Base-by-base conservation (phyloP, 768 basidiomycete species). In the Dioszegia aurantiaca region DNA sequence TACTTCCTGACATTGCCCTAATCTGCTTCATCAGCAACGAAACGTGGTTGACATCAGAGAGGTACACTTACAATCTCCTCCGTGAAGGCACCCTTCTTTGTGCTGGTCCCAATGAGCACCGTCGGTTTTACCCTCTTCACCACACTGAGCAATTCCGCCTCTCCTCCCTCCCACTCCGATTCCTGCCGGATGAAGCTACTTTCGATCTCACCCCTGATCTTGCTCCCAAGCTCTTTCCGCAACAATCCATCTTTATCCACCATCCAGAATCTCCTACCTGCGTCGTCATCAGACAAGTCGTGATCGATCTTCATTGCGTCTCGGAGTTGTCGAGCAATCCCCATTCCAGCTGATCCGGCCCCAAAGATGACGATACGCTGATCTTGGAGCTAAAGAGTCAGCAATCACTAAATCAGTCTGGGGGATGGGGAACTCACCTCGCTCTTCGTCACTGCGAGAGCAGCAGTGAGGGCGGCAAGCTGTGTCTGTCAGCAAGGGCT, bases 21-120 rank as follows among this genome's bases (percentile, higher is more conserved):
- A 77, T 57, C 70, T 72, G n/a, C 4, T 28, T 43, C 49, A 62
- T 45, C 59, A 36, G 26, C 54, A n/a, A n/a, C n/a, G n/a, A n/a
- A n/a, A n/a, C n/a, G 3, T 21, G 30, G 12, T 42, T 1, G 23
- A 27, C 52, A 58, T 31, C 36, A 26, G 9, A 23, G 27, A 27
- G 24, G 14, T 5, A 10, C 8, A 69, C 80, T 79, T 31, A 89
- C 78, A 39, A 89, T 79, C 56, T 87, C 84, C 77, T 88, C 83
- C 3, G 82, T 86, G 77, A 94, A 94, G 28, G 85, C 87, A 3
- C 87, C 86, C 19, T 83, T 80, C 47, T 83, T 80, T 1, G 90
- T 91, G 56, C 88, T 90, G 58, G 86, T 87, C 28, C 90, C 90
- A 62, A 94, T 88, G 44, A 94, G 74, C 11, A 90, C 83, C 1